phyloP scores from a whole-genome alignment of 2,329 filamentous ascomycete species.

The Paraphoma sp. region DNA sequence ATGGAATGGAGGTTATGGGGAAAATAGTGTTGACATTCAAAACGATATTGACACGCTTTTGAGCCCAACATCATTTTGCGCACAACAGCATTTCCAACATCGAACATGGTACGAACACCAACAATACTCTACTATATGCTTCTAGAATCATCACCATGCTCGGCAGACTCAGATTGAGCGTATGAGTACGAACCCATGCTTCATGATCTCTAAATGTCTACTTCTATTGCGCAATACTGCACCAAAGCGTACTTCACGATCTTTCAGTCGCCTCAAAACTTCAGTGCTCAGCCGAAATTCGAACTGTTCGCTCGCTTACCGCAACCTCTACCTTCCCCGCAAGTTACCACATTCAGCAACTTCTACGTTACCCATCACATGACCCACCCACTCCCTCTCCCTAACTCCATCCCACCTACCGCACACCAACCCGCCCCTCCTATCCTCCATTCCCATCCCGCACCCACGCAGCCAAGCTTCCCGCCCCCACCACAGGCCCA shows the following conservation, averaged over 20 bases:
- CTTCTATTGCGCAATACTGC: too few relatives aligned
- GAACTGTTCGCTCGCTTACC: neutral
- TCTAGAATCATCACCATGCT: too few relatives aligned
- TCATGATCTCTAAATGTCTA: too few relatives aligned
- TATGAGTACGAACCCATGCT: too few relatives aligned
- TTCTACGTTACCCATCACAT: neutral
- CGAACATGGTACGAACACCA: neutral
- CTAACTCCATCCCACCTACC: neutral
- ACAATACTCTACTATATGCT: neutral
- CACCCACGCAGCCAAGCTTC: too few relatives aligned
- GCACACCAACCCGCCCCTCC: neutral
- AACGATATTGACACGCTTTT: neutral
- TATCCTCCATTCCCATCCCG: too few relatives aligned
- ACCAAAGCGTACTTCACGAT: too few relatives aligned
- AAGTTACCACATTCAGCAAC: neutral
- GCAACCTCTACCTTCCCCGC: neutral
- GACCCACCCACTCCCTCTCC: neutral
- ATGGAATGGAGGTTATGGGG: neutral
- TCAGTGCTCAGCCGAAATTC: too few relatives aligned
- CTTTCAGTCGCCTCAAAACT: too few relatives aligned
- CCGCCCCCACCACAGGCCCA: neutral
- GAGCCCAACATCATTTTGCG: neutral
- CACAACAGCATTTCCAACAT: neutral
- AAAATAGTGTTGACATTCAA: neutral
- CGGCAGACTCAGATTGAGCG: too few relatives aligned